A percentile compares a stretch with the other conserved stretches of the same genome.
These are phyloP conservation scores for Solanum okadae DNA, from an alignment of 257 asterid species.

Conservation along the genomic window DNA sequence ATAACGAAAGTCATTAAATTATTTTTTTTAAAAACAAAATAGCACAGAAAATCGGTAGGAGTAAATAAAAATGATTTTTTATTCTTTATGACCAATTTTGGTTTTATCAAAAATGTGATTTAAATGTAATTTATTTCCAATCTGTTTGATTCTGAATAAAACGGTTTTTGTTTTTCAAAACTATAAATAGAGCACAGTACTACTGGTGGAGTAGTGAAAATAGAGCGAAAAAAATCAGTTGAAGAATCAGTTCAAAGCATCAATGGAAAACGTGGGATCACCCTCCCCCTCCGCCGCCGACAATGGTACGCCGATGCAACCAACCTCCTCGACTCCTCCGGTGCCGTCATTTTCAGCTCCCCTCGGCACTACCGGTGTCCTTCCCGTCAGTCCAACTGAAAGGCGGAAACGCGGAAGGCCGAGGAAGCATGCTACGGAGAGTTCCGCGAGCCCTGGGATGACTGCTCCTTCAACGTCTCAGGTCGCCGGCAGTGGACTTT, in stretches of 20 bases:
- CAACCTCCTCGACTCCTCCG: background rate
- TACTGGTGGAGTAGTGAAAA: background rate
- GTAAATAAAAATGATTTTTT: background rate
- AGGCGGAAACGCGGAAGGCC: slow-evolving; percentile 7
- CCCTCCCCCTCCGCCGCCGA: background rate
- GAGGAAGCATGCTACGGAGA: slow-evolving; percentile 1
- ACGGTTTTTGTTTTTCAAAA: background rate
- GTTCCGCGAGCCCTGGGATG: background rate
- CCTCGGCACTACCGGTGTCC: background rate
- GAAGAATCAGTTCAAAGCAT: background rate
- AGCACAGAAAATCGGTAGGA: background rate
- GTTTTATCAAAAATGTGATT: background rate
- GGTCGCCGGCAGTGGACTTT: background rate
- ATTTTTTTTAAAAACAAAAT: background rate
- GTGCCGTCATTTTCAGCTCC: background rate
- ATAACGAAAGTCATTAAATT: background rate
- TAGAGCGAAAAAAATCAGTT: background rate
- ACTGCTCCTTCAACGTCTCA: background rate
- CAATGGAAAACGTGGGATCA: slow-evolving; percentile 1
- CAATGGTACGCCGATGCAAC: background rate
- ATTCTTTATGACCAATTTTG: background rate
- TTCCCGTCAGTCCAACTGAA: background rate
- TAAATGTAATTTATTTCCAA: background rate
- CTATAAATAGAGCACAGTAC: no score
- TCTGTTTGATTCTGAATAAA: background rate